Conservation (phyloP, 2,329 filamentous ascomycete species). For the Diplodia intermedia region DNA sequence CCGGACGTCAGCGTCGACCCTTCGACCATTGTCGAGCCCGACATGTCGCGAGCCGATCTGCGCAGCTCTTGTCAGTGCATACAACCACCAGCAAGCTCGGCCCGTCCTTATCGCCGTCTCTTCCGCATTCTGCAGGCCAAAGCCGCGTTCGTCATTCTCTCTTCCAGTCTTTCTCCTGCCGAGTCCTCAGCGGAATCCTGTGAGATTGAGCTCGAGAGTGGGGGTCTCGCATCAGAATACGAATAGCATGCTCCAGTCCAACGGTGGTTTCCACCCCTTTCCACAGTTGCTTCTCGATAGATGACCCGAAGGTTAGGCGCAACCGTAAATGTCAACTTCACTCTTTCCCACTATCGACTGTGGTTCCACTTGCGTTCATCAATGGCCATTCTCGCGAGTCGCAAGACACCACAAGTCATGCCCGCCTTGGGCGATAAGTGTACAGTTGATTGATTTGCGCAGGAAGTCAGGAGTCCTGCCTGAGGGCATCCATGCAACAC, state of each 20-base stretch:
- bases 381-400: background rate
- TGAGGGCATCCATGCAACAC: background rate
- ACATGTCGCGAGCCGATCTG: conserved; percentile 6
- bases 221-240: background rate
- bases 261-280: background rate
- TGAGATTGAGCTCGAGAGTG: background rate
- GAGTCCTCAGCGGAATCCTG: background rate
- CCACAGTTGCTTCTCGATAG: conserved; percentile 1
- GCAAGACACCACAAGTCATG: background rate
- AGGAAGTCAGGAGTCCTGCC: background rate
- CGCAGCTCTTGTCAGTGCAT: background rate
- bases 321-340: background rate
- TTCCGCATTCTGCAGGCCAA: conserved; percentile 1
- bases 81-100: background rate
- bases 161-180: background rate
- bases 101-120: background rate
- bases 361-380: background rate
- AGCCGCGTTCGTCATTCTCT: background rate
- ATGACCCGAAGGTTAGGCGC: background rate
- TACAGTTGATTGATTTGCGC: background rate
- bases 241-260: background rate
- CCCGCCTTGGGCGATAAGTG: background rate
- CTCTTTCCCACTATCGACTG: background rate
- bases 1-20: conserved; percentile 20
- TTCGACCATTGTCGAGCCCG: conserved; percentile 11